Base-by-base conservation (phyloP, 257 asterid genomes). In the Eustoma russellianum region DNA sequence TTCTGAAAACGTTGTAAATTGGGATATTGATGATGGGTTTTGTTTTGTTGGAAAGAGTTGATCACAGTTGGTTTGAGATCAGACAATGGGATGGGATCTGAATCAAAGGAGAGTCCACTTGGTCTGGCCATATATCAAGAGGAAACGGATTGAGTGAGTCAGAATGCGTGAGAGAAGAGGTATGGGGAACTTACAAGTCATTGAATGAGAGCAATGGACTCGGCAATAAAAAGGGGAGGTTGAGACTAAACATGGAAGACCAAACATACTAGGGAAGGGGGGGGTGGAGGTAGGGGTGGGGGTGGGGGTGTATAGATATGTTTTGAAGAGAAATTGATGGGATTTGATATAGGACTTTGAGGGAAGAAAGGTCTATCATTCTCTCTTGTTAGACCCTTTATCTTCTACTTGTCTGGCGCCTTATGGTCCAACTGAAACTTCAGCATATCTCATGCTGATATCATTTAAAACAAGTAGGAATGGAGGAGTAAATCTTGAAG, bases 91-190 rank as follows among this genome's bases (percentile, higher is more conserved):
- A 65, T 74, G 80, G 68, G 88, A 77, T 85, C 86, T 72, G 79
- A 81, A 88, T 88, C 94, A 85, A 85, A 72, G 70, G 94, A 66
- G 80, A 85, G 94, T 88, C 97, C 95, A 88, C 94, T 75, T 47
- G 74, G 69, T 64, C 63, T 78, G 88, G 91, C 86, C 95, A 86
- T 74, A 74, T 75, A 76, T 59, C 67, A 62, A 70, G 65, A 69
- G 71, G 48, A 65, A 56, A 44, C 40, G 44, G 59, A 28, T 48
- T 48, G 52, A 24, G 48, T 16, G 49, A 46, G 60, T 17, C 33
- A 48, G 59, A 65, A 38, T 38, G 43, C 7, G 70, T 54, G 63
- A 64, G 38, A 43, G 50, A 48, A 50, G 56, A 51, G 71, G 66
- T 57, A 62, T 52, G 18, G 47, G 38, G 52, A 60, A 65, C 34